phyloP scores from a whole-genome alignment of 352 stramenopile genomes.

The Blastocystis hominis region DNA sequence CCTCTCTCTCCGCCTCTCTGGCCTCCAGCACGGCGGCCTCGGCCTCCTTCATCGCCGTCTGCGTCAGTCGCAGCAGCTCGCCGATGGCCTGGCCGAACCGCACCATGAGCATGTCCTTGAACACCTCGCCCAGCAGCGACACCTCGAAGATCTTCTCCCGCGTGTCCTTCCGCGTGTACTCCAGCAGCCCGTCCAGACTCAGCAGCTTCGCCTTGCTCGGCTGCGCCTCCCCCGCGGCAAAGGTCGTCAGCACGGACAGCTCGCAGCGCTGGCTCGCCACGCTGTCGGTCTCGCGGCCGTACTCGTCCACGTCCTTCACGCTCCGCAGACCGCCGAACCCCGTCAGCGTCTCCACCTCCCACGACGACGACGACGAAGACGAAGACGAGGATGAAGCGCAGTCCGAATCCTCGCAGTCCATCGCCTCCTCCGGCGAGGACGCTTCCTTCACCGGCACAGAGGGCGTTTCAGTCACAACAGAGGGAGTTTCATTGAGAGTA shows the following conservation, averaged over 20 bases:
- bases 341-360: background rate
- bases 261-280: background rate
- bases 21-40: background rate
- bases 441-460: background rate
- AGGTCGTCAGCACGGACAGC: conserved; percentile 4
- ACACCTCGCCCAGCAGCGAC: conserved; percentile 29
- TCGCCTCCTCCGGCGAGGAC: background rate
- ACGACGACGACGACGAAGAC: background rate
- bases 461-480: background rate
- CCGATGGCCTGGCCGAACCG: background rate
- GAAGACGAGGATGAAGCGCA: background rate
- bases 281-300: background rate
- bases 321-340: background rate
- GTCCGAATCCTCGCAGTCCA: background rate
- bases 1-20: background rate
- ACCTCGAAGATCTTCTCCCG: conserved; percentile 53
- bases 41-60: background rate
- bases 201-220: conserved; percentile 36
- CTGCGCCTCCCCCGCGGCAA: background rate
- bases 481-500: background rate
- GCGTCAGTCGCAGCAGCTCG: background rate
- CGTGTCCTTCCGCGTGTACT: conserved; percentile 37
- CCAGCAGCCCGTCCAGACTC: conserved; percentile 11
- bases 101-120: conserved; percentile 14
- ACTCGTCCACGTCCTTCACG: conserved; percentile 39